These are phyloP conservation scores for Colletotrichum acutatum DNA, from an alignment of 2,329 filamentous ascomycete species.

Conservation along the genomic window DNA sequence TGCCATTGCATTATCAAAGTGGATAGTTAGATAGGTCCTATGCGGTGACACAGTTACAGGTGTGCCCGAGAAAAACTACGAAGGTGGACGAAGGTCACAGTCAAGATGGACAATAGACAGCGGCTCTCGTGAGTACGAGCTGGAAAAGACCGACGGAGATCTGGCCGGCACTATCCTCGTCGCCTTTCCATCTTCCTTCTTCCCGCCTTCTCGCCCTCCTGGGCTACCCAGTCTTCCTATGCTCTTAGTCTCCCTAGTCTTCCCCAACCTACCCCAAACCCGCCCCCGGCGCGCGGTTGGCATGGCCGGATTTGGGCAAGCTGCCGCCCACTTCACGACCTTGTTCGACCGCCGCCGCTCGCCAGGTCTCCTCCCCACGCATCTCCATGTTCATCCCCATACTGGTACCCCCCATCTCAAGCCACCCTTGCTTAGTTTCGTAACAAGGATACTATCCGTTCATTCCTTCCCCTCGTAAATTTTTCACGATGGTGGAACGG, in stretches of 20 bases:
- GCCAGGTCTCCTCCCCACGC: conserved; percentile 22
- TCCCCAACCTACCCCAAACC: conserved; percentile 29
- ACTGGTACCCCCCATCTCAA: not conserved
- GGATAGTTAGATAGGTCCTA: not conserved
- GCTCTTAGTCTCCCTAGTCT: not conserved
- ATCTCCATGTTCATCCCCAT: conserved; percentile 33
- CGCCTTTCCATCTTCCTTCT: not conserved
- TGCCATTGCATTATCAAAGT: conserved; percentile 11
- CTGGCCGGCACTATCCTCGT: not conserved
- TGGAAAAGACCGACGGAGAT: not conserved
- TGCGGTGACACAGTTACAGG: not conserved
- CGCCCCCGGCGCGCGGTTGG: conserved; percentile 3
- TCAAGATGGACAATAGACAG: not conserved
- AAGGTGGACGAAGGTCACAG: not conserved
- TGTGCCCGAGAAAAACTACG: not conserved
- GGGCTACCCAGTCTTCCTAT: not conserved
- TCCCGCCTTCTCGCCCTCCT: not conserved
- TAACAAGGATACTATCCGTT: not conserved
- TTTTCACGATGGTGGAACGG: conserved; percentile 26
- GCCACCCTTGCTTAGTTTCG: conserved; percentile 22
- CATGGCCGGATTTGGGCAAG: conserved; percentile 24
- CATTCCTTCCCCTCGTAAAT: conserved; percentile 5
- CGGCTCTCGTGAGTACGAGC: not conserved
- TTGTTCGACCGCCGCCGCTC: not conserved
- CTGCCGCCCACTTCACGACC: conserved; percentile 24